These are phyloP conservation scores for Dendrostoma leiphaemia DNA, from an alignment of 2,329 filamentous ascomycete genomes.

Conservation along the genomic window DNA sequence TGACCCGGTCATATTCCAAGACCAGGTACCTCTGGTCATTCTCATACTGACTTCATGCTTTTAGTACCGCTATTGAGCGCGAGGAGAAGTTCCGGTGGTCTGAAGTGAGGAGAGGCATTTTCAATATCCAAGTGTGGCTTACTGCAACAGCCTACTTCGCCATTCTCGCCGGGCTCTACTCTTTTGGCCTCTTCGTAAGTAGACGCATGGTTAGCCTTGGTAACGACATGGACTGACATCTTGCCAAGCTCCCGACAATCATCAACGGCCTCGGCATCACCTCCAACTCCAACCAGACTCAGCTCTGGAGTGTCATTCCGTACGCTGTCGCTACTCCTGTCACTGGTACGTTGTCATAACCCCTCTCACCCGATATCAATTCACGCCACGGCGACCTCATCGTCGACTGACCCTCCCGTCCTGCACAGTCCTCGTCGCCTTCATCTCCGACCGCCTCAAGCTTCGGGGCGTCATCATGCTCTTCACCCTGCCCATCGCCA, in stretches of 20 bases:
- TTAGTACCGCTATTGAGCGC: constrained; percentile 25
- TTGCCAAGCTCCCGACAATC: constrained; percentile 57
- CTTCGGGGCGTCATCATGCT: constrained; percentile 63
- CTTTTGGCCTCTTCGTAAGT: constrained; percentile 61
- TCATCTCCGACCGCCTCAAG: constrained; percentile 59
- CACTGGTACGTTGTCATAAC: constrained; percentile 39
- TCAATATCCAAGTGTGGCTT: constrained; percentile 62
- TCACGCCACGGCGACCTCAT: no score
- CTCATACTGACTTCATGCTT: background rate
- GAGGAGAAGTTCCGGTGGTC: constrained; percentile 57
- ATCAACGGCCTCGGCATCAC: constrained; percentile 55
- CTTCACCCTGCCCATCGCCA: constrained; percentile 60
- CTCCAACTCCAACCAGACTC: constrained; percentile 53
- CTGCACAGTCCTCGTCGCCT: constrained; percentile 48
- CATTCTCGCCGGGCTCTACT: constrained; percentile 58
- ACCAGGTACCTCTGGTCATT: no score
- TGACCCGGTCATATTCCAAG: no score
- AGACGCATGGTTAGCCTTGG: background rate
- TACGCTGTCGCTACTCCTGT: constrained; percentile 59
- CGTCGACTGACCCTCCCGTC: no score
- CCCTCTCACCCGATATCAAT: background rate
- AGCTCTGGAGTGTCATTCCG: constrained; percentile 63
- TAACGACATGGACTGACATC: background rate
- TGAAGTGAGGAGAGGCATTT: constrained; percentile 59
- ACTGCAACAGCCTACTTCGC: constrained; percentile 61